Percentiles rank a stretch among this genome's conserved stretches.
Conservation (phyloP, 805 yeast genomes). For the Novakomyces olei region DNA sequence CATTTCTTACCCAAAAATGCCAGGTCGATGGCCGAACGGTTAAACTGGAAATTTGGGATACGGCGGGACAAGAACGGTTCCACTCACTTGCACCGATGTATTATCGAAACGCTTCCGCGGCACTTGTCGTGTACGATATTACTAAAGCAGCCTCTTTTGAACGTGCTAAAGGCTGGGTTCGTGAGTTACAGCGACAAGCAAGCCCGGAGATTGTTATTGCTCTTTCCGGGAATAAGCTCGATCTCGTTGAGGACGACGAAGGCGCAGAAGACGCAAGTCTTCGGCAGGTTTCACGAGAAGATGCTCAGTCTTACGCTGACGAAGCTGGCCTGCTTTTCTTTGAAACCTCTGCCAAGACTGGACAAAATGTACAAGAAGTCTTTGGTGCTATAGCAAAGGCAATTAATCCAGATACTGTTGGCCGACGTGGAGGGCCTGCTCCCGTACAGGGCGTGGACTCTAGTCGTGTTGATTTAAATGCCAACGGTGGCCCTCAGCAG, state of each 20-base stretch:
- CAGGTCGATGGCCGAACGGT: no score
- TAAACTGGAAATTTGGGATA: conserved; percentile 69
- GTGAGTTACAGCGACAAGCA: conserved; percentile 72
- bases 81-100: conserved; percentile 86
- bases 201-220: conserved; percentile 52
- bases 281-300: conserved; percentile 3
- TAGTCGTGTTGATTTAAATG: no score
- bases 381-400: no score
- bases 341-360: conserved; percentile 21
- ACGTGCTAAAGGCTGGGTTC: conserved; percentile 82
- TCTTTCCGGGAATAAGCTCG: conserved; percentile 69
- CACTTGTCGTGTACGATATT: conserved; percentile 73
- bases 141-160: conserved; percentile 70
- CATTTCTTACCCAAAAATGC: no score
- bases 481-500: no score
- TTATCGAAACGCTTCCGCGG: conserved; percentile 90
- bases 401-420: no score
- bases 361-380: conserved; percentile 21
- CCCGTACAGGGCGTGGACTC: no score
- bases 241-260: conserved; percentile 26
- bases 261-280: conserved; percentile 1
- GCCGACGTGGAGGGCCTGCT: no score
- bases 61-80: conserved; percentile 72
- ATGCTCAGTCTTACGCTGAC: conserved; percentile 29
- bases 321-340: conserved; percentile 29